phyloP scores from a whole-genome alignment of 208 protist species.

The Wallacemonas rigidus region DNA sequence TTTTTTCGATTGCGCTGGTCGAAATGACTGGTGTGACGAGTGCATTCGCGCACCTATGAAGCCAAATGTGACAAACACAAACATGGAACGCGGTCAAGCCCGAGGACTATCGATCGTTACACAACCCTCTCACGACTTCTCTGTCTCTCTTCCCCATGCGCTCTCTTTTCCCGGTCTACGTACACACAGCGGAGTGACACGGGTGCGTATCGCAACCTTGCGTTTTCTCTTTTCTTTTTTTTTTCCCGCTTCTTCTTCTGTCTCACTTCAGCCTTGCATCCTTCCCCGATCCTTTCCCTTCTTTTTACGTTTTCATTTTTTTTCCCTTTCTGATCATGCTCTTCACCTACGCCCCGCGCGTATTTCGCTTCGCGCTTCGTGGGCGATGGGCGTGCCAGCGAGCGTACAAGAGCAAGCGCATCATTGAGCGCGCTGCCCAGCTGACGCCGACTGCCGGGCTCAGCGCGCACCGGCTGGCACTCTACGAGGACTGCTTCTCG shows the following conservation, averaged over 20 bases:
- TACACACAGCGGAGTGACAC: too few relatives aligned
- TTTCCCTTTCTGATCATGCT: background rate
- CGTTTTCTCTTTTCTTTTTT: background rate
- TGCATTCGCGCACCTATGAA: too few relatives aligned
- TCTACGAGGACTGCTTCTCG: constrained; percentile 17
- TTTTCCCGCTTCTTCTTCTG: background rate
- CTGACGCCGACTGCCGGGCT: constrained; percentile 2
- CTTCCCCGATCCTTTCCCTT: background rate
- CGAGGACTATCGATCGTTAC: too few relatives aligned
- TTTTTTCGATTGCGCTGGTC: too few relatives aligned
- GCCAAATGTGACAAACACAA: too few relatives aligned
- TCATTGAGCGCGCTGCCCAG: constrained; percentile 5
- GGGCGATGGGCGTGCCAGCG: background rate
- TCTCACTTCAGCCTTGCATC: background rate
- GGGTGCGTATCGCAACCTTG: background rate
- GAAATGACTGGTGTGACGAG: too few relatives aligned
- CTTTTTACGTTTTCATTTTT: background rate
- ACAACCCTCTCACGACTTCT: too few relatives aligned
- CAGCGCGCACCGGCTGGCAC: background rate
- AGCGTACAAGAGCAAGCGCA: background rate
- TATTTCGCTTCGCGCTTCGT: constrained; percentile 16
- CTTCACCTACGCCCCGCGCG: constrained; percentile 14
- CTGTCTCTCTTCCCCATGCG: too few relatives aligned
- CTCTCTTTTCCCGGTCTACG: too few relatives aligned
- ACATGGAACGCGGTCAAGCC: too few relatives aligned